Conservation (phyloP, 2,329 filamentous ascomycete species). For the Paecilomyces sp. region DNA sequence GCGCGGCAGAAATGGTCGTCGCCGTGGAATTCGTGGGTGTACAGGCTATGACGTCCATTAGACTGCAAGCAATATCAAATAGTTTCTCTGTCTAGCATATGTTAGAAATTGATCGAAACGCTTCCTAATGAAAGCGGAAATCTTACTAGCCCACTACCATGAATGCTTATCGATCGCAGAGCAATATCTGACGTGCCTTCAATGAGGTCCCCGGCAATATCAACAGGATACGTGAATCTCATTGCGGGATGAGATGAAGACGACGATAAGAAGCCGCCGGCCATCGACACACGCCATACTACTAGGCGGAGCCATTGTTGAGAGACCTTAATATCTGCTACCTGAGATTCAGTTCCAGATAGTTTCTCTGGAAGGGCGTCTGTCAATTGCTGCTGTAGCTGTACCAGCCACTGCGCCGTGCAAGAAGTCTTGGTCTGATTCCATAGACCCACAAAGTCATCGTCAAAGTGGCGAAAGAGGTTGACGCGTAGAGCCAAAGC, state of each 20-base stretch:
- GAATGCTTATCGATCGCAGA: constrained; percentile 62
- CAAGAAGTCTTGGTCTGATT: constrained; percentile 56
- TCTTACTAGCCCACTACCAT: constrained; percentile 44
- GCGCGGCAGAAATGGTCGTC: neutral
- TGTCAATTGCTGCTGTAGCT: constrained; percentile 53
- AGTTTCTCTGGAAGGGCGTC: neutral
- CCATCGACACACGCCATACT: neutral
- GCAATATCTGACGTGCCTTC: constrained; percentile 64
- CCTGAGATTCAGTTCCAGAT: neutral
- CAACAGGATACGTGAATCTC: constrained; percentile 55
- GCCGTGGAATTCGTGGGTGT: constrained; percentile 39
- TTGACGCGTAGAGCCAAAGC: constrained; percentile 10
- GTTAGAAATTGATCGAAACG: neutral
- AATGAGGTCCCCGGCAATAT: constrained; percentile 53
- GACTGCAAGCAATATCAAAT: constrained; percentile 63
- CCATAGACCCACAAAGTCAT: constrained; percentile 58
- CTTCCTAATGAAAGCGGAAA: neutral
- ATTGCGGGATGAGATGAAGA: constrained; percentile 49
- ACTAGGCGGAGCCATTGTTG: neutral
- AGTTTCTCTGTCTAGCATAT: constrained; percentile 61
- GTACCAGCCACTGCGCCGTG: constrained; percentile 49
- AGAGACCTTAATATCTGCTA: neutral
- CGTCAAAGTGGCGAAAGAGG: constrained; percentile 61
- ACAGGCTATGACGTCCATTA: constrained; percentile 63
- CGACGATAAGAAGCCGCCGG: constrained; percentile 40